Base-by-base conservation (phyloP, 2,329 filamentous ascomycete genomes). In the Endothia cerciana region DNA sequence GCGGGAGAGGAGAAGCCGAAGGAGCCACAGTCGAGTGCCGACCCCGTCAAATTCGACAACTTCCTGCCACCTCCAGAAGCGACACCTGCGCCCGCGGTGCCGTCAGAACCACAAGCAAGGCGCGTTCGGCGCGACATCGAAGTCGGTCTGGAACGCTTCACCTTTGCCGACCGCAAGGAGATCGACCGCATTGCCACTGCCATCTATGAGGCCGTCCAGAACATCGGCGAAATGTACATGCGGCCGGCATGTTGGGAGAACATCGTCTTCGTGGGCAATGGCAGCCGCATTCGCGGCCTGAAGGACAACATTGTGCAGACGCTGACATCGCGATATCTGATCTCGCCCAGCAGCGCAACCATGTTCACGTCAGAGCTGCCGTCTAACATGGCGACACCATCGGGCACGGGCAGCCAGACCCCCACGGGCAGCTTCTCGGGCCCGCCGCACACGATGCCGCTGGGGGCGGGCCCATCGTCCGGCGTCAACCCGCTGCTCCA, bases 291-390 rank as follows among this genome's bases (percentile, higher is more conserved):
- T 58, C 82, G 82, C 81, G 93, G 95, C 5, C 94, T 99, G 76
- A 94, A 91, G 71, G 93, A 97, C 72, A 92, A 94, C 71, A 88
- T 99, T 58, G 77, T 98, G 45, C 86, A 91, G 72, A 93, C 89
- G 0, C 86, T 99, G 43, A 87, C 87, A 45, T 86, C 89, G 59
- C 93, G 94, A 70, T 95, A 97, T 77, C 86, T 97, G 63, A 89
- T 99, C 71, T 97, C 94, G 1, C 95, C 95, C 0, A 94, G 91
- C 36, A 94, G 93, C 1, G 93, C 93, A 60, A 97, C 94, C 51
- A 98, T 98, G 73, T 98, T 98, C 83, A 97, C 94, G 43, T 97
- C 93, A 28, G 95, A 99, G 78, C 88, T 98, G 45, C 95, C 95
- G 8, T 97, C 93, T 10, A 94, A 95, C 78, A 87, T 97, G 75